Conservation (phyloP, 768 basidiomycete genomes). For the Ramaria sp. region DNA sequence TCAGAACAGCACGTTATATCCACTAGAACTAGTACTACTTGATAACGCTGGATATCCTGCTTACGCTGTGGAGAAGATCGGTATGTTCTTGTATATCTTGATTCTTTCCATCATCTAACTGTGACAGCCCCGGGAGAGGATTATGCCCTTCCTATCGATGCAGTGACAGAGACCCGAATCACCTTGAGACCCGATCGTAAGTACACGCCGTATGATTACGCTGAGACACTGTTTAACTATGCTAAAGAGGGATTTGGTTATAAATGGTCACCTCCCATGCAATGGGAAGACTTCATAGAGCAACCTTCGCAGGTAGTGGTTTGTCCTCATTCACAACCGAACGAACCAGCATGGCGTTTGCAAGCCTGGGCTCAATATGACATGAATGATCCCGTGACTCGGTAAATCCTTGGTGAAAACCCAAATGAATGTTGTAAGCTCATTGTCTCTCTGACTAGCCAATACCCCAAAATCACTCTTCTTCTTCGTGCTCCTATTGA, state of each 20-base stretch:
- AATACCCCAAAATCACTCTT: constrained; percentile 76
- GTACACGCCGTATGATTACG: constrained; percentile 18
- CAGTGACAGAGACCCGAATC: constrained; percentile 71
- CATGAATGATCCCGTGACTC: constrained; percentile 36
- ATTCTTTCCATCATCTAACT: background rate
- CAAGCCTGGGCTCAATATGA: constrained; percentile 86
- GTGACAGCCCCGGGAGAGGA: constrained; percentile 69
- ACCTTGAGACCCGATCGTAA: constrained; percentile 88
- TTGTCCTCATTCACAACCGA: constrained; percentile 72
- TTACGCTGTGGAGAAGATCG: constrained; percentile 74
- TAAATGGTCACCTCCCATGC: constrained; percentile 79
- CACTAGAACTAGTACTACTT: constrained; percentile 83
- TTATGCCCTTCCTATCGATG: constrained; percentile 83
- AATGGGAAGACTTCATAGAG: constrained; percentile 80
- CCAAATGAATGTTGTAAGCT: background rate
- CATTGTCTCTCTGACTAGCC: constrained; percentile 31
- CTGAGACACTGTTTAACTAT: background rate
- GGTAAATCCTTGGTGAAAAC: constrained; percentile 31
- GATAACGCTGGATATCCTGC: constrained; percentile 77
- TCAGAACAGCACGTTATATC: constrained; percentile 85
- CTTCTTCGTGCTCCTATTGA: constrained; percentile 89
- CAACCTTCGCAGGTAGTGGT: constrained; percentile 60
- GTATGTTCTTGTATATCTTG: constrained; percentile 23
- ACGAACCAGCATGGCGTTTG: constrained; percentile 87
- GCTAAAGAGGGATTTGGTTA: constrained; percentile 87